Evolutionary conservation across 805 yeast genomes (phyloP), one percentile per base, ranked within the genome.

Genomic region (Nakazawaea sp.): DNA sequence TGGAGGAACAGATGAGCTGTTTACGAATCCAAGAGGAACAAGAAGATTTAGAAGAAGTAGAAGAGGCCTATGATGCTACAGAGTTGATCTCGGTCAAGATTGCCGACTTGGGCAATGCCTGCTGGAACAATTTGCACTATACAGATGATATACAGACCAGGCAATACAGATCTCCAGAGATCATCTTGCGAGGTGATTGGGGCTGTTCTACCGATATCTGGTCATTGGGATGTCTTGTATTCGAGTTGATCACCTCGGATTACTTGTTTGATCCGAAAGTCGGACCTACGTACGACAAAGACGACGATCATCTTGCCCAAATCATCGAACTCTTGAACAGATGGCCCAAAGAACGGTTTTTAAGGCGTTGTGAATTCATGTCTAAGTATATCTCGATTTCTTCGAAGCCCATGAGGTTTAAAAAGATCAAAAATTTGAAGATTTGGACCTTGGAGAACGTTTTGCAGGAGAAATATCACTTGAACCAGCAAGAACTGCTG

Each of bases 221-320:
- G 98, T 84, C 96, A n/a, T 67, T 84, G 50, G 97, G 95, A 0
- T 89, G 97, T 61, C 61, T 92, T 50, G 67, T 84, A 1, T 92
- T 92, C 60, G 98, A 92, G 62, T 67, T 92, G 18, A 59, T 90
- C 30, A 90, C 98, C 0, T 97, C 97, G 3, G 97, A 90, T 58
- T 89, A 89, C 51, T 59, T 92, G 34, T 92, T 90, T 57, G 97
- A 90, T 56, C 98, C 98, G 4, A 74, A 78, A 36, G 75, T 75
- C 43, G 88, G 89, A 1, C 75, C 72, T 38, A 66, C 82, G 4
- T 90, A 86, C 59, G 56, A 79, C 33, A 89, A 89, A 52, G 96
- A 89, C 57, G 97, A 90, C 53, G 98, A 92, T 56, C 98, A 92
- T 57, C 70, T 92, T 49, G 97, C 97, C 0, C 97, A 92, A 57